Percentiles rank a stretch among this genome's conserved stretches.
Evolutionary conservation across 2,329 filamentous ascomycete species (phyloP).

Genomic region (Cytospora chrysosperma): DNA sequence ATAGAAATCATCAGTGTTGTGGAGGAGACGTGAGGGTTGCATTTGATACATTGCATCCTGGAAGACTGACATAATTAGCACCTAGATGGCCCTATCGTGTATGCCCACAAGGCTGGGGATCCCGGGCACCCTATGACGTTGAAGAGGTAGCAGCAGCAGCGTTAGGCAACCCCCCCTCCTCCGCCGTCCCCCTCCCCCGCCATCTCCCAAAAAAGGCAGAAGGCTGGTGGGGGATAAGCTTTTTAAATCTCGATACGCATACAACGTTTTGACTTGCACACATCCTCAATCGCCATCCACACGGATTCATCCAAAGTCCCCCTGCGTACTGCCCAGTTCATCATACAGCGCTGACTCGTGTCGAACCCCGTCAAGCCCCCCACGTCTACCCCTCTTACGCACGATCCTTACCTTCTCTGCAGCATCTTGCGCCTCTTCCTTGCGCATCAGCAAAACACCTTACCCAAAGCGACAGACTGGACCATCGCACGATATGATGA

Average conservation of each 20-base stretch:
- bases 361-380: background rate
- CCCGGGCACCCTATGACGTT: background rate
- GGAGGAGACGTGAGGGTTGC: background rate
- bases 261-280: background rate
- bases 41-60: background rate
- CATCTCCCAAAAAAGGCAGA: too few species aligned
- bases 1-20: background rate
- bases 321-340: background rate
- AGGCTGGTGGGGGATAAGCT: background rate
- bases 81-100: too few species aligned
- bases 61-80: too few species aligned
- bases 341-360: background rate
- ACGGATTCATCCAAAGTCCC: background rate
- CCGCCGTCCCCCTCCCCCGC: too few species aligned
- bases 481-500: conserved; percentile 32
- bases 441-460: background rate
- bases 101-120: background rate
- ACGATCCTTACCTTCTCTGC: background rate
- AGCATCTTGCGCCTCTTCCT: background rate
- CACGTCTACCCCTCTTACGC: conserved; percentile 1
- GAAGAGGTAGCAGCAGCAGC: too few species aligned
- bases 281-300: background rate
- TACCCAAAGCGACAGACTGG: background rate
- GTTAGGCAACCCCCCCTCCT: too few species aligned
- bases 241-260: background rate